Evolutionary conservation across 2,329 filamentous ascomycete species (phyloP).

Genomic region (Diaporthe sp.): DNA sequence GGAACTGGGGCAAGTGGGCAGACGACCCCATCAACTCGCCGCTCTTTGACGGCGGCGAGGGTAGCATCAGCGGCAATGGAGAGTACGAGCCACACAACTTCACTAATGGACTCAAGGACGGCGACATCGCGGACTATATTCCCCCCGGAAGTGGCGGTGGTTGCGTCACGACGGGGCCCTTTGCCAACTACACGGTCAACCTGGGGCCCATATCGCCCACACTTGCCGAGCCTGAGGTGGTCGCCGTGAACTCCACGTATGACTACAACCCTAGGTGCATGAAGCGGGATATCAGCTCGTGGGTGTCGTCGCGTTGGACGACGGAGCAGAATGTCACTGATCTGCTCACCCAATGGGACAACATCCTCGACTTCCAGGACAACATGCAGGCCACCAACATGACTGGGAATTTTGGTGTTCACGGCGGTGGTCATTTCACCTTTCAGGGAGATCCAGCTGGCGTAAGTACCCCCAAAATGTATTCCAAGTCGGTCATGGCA

Average conservation of each 20-base stretch:
- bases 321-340: conserved; percentile 10
- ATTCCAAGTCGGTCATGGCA: neutral
- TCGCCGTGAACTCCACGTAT: conserved; percentile 37
- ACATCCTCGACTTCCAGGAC: conserved; percentile 40
- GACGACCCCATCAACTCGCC: conserved; percentile 42
- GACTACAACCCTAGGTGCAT: conserved; percentile 35
- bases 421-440: conserved; percentile 32
- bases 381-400: conserved; percentile 10
- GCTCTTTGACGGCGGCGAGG: conserved; percentile 27
- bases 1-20: conserved; percentile 43
- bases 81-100: conserved; percentile 49
- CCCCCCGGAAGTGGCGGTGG: conserved; percentile 65
- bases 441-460: conserved; percentile 27
- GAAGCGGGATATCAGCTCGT: conserved; percentile 39
- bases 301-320: conserved; percentile 15
- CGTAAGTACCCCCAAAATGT: neutral
- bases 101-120: conserved; percentile 46
- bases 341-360: conserved; percentile 33
- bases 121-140: conserved; percentile 44
- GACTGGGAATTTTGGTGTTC: conserved; percentile 21
- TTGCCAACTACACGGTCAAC: conserved; percentile 42
- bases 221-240: conserved; percentile 40
- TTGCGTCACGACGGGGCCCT: conserved; percentile 47
- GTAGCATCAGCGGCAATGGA: conserved; percentile 26
- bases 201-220: conserved; percentile 38